Evolutionary conservation across 805 yeast genomes (phyloP), one percentile per base, ranked within the genome.

Genomic region (Myxozyma neotropica): DNA sequence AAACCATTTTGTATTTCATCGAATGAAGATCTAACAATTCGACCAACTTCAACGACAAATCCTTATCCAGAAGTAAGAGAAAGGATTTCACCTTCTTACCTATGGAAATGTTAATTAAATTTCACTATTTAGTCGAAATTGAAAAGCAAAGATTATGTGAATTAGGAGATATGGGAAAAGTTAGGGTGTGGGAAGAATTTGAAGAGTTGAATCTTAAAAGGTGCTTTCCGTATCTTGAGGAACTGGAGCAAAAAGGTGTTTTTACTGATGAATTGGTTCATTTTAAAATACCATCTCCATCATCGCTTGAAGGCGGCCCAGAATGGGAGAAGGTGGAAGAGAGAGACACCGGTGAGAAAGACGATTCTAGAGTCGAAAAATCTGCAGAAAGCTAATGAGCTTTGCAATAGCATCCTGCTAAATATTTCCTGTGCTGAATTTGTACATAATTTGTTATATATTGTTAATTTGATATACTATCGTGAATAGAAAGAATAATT

Each of bases 181-280:
- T 46, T 5, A n/a, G 19, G 17, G 51, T 19, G n/a, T 46, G 51
- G 51, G 39, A 46, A 23, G 51, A 46, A 46, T 46, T 46, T 31
- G 17, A 23, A 23, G 31, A 46, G 7, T 12, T 29, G 6, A 31
- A 31, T 46, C 24, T 46, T 19, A 8, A 13, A 12, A 44, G 48
- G 26, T 44, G 48, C 12, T 26, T 27, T 8, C 35, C 48, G 17
- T 27, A 24, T 26, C 10, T 44, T 3, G 19, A 26, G 4, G 5
- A 44, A 4, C 6, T 44, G 19, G 48, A 44, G 26, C 21, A 26
- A 13, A 17, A 44, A 2, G 35, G 48, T 4, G 27, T 10, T 13
- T 17, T 27, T 15, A 19, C 19, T 4, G 48, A 44, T 26, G 35
- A 24, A 19, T 26, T 26, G 7, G 13, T 44, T 31, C 10, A 27